Base-by-base conservation (phyloP, 169 alveolate genomes). In the Plasmodium adleri region DNA sequence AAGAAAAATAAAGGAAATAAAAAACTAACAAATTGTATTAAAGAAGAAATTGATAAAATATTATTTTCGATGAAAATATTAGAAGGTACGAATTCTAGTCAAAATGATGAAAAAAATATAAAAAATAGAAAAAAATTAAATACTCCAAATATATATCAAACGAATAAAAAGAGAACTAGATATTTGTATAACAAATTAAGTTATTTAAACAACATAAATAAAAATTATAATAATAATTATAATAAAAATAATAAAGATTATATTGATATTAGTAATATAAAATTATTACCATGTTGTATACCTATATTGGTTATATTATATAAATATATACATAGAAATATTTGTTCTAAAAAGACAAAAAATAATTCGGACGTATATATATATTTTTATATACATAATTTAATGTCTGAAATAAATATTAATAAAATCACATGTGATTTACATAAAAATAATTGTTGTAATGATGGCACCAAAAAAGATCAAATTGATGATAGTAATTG, bases 11-110 rank as follows among this genome's bases (percentile, higher is more conserved):
- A 9, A 56, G 54, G 52, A 26, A 83, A 83, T 50, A 43, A 47
- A 58, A 28, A 64, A 45, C 59, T 83, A 68, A 67, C 91, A 9
- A 54, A 67, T 68, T 56, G 45, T 28, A 83, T 83, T 68, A 67
- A 54, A 17, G 91, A 83, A 20, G 91, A 83, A 83, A 83, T 83
- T 83, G 63, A 83, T 56, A 83, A 72, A 83, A 83, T 83, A 20
- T 63, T 54, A 47, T 49, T 63, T 68, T 67, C 83, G 2, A 49
- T 83, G 24, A 83, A 83, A 26, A 83, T 83, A 54, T 68, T 68
- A 63, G 67, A 49, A 32, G 58, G 24, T 50, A 7, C 39, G 22
- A 56, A 28, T 32, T 26, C 17, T 13, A 59, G 22, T n/a, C 43
- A 26, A 39, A 54, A 45, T 26, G 70, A 62, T 13, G 20, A 22